Evolutionary conservation across 2,329 filamentous ascomycete species (phyloP), one percentile per base, ranked within the genome.

Genomic region (Fonsecaea nubica): DNA sequence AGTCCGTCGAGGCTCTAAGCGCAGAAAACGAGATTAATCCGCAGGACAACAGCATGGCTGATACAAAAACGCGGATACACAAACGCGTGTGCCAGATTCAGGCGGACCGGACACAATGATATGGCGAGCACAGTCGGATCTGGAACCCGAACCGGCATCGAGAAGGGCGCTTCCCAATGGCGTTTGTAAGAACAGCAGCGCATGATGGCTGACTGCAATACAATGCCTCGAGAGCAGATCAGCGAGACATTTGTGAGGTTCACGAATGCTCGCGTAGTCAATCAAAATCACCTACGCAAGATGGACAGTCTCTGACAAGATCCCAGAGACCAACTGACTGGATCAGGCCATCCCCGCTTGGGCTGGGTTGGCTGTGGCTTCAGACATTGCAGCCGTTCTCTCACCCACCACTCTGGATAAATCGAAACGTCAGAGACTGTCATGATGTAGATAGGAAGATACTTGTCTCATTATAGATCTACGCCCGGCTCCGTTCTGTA

Each of bases 401-500:
- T 56, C 25, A 52, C 45, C 50, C 7, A 42, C 30, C 38, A 40
- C 18, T 50, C 59, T 60, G 15, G 56, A 66, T 25, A 60, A 58
- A 35, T 30, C 25, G 10, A 65, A 35, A 58, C 50, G 67, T 69
- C 64, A 69, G 67, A 69, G 32, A 62, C 45, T 52, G 54, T 30
- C 53, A 60, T 33, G 55, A 59, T 13, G n/a, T 40, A 25, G 40
- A 40, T 50, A 45, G 66, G 65, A 65, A 63, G 56, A 69, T 69
- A 69, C 68, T 69, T 69, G 68, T 67, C 68, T 66, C 35, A 52
- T 30, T 10, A 52, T 54, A 40, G 21, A 45, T 48, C 33, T 56
- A 61, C 55, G 21, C 15, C 57, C 38, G 35, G 40, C 25, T 38
- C 35, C 45, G 42, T 48, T 21, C 38, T 50, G 55, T 36, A 54